phyloP scores from a whole-genome alignment of 176 grass and related monocot genomes.

The Zoysia japonica region DNA sequence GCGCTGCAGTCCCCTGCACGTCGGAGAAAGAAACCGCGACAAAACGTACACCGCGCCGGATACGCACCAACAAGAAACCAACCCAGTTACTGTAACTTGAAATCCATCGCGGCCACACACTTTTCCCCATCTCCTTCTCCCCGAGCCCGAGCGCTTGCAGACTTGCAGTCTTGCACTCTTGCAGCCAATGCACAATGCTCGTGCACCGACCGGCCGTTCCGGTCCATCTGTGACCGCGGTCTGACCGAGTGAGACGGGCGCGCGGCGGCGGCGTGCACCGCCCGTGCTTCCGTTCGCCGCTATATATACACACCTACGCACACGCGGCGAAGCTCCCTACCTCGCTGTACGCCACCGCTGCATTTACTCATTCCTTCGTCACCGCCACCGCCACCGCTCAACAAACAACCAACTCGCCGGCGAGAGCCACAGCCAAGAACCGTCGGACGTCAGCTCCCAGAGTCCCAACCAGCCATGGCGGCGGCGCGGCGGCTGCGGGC shows the following conservation, averaged over 20 bases:
- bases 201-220: background rate
- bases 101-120: background rate
- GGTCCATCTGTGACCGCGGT: background rate
- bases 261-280: background rate
- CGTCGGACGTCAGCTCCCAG: too few relatives aligned
- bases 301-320: background rate
- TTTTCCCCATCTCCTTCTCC: background rate
- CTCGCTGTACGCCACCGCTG: too few relatives aligned
- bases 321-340: too few relatives aligned
- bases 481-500: background rate
- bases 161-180: background rate
- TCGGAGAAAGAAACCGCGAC: too few relatives aligned
- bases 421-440: background rate
- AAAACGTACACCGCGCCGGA: too few relatives aligned
- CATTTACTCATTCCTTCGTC: background rate
- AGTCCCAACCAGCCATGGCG: slow-evolving; percentile 30
- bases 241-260: background rate
- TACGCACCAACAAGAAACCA: background rate
- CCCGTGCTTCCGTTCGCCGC: background rate
- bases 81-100: background rate
- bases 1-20: too few relatives aligned
- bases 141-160: background rate
- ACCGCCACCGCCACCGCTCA: background rate
- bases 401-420: background rate
- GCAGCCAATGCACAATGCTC: background rate